Evolutionary conservation across 2,329 filamentous ascomycete genomes (phyloP).

Genomic region (Hymenoscyphus fructigenus): DNA sequence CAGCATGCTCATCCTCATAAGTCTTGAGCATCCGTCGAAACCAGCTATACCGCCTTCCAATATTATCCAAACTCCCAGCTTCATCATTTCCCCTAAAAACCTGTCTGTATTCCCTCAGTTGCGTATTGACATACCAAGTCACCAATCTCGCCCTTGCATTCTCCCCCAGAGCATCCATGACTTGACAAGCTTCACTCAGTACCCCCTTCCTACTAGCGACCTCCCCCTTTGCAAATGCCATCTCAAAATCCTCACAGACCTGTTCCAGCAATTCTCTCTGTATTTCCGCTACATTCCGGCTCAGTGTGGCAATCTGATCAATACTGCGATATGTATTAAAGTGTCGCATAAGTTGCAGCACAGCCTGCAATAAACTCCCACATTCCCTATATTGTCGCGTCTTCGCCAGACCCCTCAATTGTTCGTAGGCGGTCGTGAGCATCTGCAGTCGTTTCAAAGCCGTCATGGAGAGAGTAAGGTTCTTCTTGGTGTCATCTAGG

Average conservation of each 20-base stretch:
- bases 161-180: constrained; percentile 93
- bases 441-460: constrained; percentile 96
- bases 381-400: constrained; percentile 93
- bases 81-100: constrained; percentile 97
- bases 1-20: constrained; percentile 89
- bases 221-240: constrained; percentile 88
- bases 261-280: constrained; percentile 93
- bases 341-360: constrained; percentile 96
- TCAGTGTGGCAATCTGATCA: constrained; percentile 93
- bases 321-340: constrained; percentile 98
- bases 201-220: constrained; percentile 66
- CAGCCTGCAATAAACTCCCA: constrained; percentile 87
- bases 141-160: constrained; percentile 77
- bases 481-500: constrained; percentile 92
- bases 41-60: constrained; percentile 92
- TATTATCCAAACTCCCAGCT: constrained; percentile 94
- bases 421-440: constrained; percentile 98
- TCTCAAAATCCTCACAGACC: constrained; percentile 98
- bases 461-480: constrained; percentile 96
- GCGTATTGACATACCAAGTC: constrained; percentile 98
- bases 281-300: constrained; percentile 87
- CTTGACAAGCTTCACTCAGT: constrained; percentile 82
- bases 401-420: constrained; percentile 79
- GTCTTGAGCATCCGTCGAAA: constrained; percentile 94
- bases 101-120: constrained; percentile 90